Evolutionary conservation across 2,329 filamentous ascomycete genomes (phyloP), one percentile per base, ranked within the genome.

Genomic region (Exophiala aquamarina): DNA sequence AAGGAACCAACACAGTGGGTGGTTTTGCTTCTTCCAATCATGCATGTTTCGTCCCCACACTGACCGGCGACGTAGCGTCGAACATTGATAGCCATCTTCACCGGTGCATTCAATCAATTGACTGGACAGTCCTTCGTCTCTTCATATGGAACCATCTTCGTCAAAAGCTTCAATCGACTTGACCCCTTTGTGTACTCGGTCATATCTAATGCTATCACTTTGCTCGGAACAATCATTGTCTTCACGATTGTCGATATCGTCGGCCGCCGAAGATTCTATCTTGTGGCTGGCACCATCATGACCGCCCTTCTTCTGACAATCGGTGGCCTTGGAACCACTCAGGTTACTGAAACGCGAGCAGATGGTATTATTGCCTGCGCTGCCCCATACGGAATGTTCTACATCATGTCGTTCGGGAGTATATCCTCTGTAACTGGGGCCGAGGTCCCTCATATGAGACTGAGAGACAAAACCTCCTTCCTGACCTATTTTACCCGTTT

Each of bases 61-160:
- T n/a, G n/a, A n/a, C n/a, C n/a, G n/a, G n/a, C n/a, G n/a, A n/a
- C n/a, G n/a, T n/a, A n/a, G n/a, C n/a, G n/a, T n/a, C 53, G 10
- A 41, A 35, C 3, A 44, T 49, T 33, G 31, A 33, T 33, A n/a
- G 31, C 31, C 9, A 33, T 33, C 4, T 9, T 33, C 17, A 33
- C 31, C 2, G 52, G 47, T 6, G 39, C 48, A 21, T 54, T 57
- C 37, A 52, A 54, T 6, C 52, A 57, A 31, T 26, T 52, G 6
- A 55, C 56, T 10, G 56, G 56, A 9, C 50, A 54, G 29, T 47
- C 46, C 17, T 56, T 59, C 33, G 42, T 44, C 19, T 50, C 42
- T 8, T 44, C 49, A 8, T 59, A 59, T 35, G 56, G 56, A 8
- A 45, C 56, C 3, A 32, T 59, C 8, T 56, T 57, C 43, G 50